A percentile compares a stretch with the other conserved stretches of the same genome.
phyloP scores from a whole-genome alignment of 2,329 filamentous ascomycete species.

The Hymenoscyphus fraxineus region DNA sequence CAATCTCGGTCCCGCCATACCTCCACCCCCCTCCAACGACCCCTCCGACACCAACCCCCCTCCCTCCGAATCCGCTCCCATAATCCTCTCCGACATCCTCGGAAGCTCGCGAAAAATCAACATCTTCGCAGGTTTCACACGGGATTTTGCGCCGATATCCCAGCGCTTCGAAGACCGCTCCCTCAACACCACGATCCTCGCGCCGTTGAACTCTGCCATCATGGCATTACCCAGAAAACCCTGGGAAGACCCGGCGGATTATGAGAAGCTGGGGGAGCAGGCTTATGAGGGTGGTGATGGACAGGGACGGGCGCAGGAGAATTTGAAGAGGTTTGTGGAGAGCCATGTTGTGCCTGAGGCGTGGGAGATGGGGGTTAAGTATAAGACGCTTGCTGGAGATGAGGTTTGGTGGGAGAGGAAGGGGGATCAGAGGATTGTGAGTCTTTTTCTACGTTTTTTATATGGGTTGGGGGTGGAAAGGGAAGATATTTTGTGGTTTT shows the following conservation, averaged over 20 bases:
- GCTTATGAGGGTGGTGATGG: constrained; percentile 76
- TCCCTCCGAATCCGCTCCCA: constrained; percentile 39
- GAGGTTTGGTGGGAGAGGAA: constrained; percentile 80
- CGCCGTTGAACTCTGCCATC: constrained; percentile 80
- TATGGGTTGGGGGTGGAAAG: constrained; percentile 30
- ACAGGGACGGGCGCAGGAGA: constrained; percentile 69
- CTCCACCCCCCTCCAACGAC: constrained; percentile 14
- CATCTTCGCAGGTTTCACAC: constrained; percentile 77
- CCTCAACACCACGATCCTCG: constrained; percentile 78
- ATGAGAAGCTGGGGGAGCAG: constrained; percentile 59
- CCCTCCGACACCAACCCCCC: constrained; percentile 24
- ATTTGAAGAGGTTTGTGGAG: constrained; percentile 78
- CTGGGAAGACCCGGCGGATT: constrained; percentile 76
- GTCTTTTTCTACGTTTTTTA: constrained; percentile 31
- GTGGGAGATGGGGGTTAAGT: constrained; percentile 66
- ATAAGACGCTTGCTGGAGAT: constrained; percentile 61
- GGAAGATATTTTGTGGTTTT: constrained; percentile 41
- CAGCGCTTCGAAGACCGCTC: constrained; percentile 62
- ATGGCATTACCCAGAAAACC: constrained; percentile 77
- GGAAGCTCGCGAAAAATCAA: constrained; percentile 74
- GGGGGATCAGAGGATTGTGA: constrained; percentile 63
- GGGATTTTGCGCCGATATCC: constrained; percentile 68
- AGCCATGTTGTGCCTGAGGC: constrained; percentile 76
- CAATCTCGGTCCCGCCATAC: constrained; percentile 29
- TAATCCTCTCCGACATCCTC: constrained; percentile 81